Evolutionary conservation across 2,329 filamentous ascomycete genomes (phyloP).

Genomic region (Cordyceps javanica): DNA sequence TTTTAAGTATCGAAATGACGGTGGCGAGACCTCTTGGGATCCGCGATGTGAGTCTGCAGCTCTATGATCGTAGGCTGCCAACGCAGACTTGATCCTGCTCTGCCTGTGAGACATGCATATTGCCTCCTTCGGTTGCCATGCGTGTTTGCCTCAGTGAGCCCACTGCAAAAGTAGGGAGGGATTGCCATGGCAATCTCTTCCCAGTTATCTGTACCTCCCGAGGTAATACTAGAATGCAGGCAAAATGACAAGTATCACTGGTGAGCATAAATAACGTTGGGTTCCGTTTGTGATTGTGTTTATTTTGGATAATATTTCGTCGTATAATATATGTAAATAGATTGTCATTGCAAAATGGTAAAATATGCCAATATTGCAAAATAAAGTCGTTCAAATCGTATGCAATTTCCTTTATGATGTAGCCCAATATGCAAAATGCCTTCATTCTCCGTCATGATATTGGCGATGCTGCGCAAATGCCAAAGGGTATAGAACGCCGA

Average conservation of each 20-base stretch:
- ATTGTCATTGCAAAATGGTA: background rate
- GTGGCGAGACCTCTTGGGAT: background rate
- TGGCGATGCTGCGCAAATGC: slow-evolving; percentile 10
- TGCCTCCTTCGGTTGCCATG: background rate
- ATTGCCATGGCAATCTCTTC: background rate
- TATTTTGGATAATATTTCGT: background rate
- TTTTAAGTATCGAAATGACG: background rate
- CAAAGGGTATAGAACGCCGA: slow-evolving; percentile 31
- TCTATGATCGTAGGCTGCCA: background rate
- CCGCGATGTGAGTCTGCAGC: too few species aligned
- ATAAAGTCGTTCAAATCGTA: slow-evolving; percentile 11
- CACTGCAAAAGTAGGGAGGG: background rate
- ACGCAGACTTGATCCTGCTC: background rate
- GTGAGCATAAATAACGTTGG: too few species aligned
- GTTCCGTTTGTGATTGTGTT: background rate
- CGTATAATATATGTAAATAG: background rate
- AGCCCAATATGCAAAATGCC: slow-evolving; percentile 16
- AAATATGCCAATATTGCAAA: background rate
- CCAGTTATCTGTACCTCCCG: too few species aligned
- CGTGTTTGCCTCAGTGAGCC: background rate
- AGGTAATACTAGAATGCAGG: background rate
- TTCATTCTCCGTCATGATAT: slow-evolving; percentile 6
- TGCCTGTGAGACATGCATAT: slow-evolving; percentile 2
- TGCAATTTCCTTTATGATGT: slow-evolving; percentile 20
- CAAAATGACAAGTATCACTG: too few species aligned